phyloP scores from a whole-genome alignment of 1,284 basidiomycete species.

The Gomphus bonarii region DNA sequence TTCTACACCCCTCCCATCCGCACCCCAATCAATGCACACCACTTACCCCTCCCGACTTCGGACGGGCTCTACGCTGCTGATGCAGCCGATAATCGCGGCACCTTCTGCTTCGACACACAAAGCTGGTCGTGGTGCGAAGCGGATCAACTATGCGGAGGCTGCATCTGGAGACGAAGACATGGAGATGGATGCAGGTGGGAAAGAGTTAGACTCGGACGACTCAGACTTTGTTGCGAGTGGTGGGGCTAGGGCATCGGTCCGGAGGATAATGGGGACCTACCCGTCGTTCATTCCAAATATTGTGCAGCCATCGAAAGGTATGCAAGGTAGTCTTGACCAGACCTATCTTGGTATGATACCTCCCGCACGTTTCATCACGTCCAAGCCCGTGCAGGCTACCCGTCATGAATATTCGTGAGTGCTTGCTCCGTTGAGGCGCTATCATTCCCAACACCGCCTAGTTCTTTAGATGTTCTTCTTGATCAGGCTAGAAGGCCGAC shows the following conservation, averaged over 20 bases:
- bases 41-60: slow-evolving; percentile 88
- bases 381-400: slow-evolving; percentile 48
- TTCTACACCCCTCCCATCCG: slow-evolving; percentile 38
- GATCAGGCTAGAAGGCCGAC: slow-evolving; percentile 54
- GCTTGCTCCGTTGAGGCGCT: background rate
- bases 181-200: slow-evolving; percentile 51
- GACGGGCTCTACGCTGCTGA: slow-evolving; percentile 83
- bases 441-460: slow-evolving; percentile 21
- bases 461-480: slow-evolving; percentile 56
- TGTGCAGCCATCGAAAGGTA: slow-evolving; percentile 27
- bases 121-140: slow-evolving; percentile 47
- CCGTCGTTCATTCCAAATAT: slow-evolving; percentile 14
- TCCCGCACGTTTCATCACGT: slow-evolving; percentile 67
- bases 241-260: slow-evolving; percentile 35
- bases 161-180: slow-evolving; percentile 68
- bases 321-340: slow-evolving; percentile 60
- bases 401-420: slow-evolving; percentile 63
- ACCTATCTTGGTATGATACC: slow-evolving; percentile 85
- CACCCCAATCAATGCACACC: slow-evolving; percentile 66
- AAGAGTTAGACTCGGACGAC: slow-evolving; percentile 57
- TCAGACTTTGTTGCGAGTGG: slow-evolving; percentile 52
- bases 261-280: slow-evolving; percentile 14
- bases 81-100: slow-evolving; percentile 72
- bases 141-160: slow-evolving; percentile 83
- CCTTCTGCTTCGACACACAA: slow-evolving; percentile 35